These are phyloP conservation scores for Onygenales sp. DNA, from an alignment of 2,329 filamentous ascomycete genomes.

Conservation along the genomic window DNA sequence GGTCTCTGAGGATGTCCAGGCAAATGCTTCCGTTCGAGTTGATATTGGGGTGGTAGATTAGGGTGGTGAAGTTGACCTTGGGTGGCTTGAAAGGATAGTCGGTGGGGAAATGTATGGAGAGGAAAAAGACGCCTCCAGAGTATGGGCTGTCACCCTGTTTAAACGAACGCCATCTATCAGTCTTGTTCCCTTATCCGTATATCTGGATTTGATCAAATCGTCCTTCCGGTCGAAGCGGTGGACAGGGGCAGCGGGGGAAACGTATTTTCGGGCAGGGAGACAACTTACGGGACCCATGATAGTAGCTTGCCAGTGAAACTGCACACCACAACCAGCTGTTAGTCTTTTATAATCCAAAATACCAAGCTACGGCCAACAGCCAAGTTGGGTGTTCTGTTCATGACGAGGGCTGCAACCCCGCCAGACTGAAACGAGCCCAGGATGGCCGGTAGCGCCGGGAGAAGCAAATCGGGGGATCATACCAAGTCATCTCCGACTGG, in stretches of 20 bases:
- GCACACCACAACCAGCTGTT: constrained; percentile 24
- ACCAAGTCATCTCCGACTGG: constrained; percentile 97
- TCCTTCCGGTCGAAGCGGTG: not conserved
- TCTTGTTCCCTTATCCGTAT: not conserved
- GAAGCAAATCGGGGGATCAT: constrained; percentile 39
- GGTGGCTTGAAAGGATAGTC: constrained; percentile 99
- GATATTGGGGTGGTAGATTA: constrained; percentile 99
- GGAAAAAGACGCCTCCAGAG: constrained; percentile 97
- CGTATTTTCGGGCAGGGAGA: constrained; percentile 12
- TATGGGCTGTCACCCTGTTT: constrained; percentile 89
- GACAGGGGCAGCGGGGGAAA: not conserved
- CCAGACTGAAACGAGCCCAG: constrained; percentile 9
- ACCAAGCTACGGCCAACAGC: constrained; percentile 1
- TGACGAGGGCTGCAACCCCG: not conserved
- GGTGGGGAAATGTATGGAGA: constrained; percentile 97
- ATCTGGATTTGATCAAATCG: not conserved
- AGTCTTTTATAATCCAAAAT: constrained; percentile 4
- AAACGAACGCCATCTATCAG: constrained; percentile 5
- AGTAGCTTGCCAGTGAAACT: constrained; percentile 99
- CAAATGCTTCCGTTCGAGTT: constrained; percentile 99
- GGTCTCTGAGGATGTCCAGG: constrained; percentile 93
- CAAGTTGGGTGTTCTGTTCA: not conserved
- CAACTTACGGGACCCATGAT: constrained; percentile 96
- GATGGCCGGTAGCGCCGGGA: constrained; percentile 11
- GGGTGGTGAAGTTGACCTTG: constrained; percentile 99